Base-by-base conservation (phyloP, 164 flowering plant species). In the Tetrastigma voinierianum region DNA sequence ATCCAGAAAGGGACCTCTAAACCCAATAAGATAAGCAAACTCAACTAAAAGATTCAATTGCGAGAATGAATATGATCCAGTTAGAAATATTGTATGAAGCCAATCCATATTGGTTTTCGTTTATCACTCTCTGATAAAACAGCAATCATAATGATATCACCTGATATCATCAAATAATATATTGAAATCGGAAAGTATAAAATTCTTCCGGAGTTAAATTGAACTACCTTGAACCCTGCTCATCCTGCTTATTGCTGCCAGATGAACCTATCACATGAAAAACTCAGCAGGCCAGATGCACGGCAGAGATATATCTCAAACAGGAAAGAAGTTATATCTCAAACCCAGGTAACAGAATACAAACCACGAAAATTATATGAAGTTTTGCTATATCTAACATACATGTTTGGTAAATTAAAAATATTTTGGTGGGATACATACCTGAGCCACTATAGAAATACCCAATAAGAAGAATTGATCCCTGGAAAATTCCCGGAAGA, bases 211-310 rank as follows among this genome's bases (percentile, higher is more conserved):
- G 23, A 46, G 52, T 9, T 12, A 16, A 59, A 25, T 9, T 61
- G 12, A 21, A 4, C 72, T 81, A 87, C 96, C 91, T 80, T 80
- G 85, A 67, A 80, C 68, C 71, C 72, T 82, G 60, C 76, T 86
- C 57, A 87, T 74, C 77, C 13, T 59, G 79, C 65, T 66, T 79
- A 48, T 64, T 75, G 49, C 84, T 72, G 15, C 74, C 80, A 70
- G 78, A 74, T 46, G 78, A 63, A 77, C 88, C 92, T 90, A 80
- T 40, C 48, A 57, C 9, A 3, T 40, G 20, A 23, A 66, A 65
- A 45, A 32, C 40, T 32, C 40, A 32, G 6, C 40, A 7, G 6
- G 40, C 40, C 40, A 32, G 40, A 32, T 46, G 32, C 63, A 46
- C 11, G 63, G 24, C 46, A 46, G 6, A 59, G 11, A 40, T 15